These are phyloP conservation scores for Tylopilus vinaceipallidus DNA, from an alignment of 768 basidiomycete species.

Conservation along the genomic window DNA sequence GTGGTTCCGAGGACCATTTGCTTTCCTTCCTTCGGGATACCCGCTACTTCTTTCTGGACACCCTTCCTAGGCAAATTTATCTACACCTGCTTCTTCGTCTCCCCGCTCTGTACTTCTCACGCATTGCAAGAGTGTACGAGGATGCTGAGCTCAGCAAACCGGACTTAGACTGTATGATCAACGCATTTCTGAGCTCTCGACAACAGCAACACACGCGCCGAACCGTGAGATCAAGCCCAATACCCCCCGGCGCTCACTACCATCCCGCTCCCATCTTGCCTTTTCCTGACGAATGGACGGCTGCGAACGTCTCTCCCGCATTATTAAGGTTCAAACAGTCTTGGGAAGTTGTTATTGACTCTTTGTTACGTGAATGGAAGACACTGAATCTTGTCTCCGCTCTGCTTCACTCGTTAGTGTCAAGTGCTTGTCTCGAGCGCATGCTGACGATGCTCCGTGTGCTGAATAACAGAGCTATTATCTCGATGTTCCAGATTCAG, in stretches of 20 bases:
- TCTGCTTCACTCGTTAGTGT: constrained; percentile 47
- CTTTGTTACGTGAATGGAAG: constrained; percentile 73
- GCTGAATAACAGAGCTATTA: constrained; percentile 48
- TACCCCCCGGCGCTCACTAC: constrained; percentile 27
- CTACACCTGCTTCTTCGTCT: constrained; percentile 56
- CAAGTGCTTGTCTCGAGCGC: not conserved
- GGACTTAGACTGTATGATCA: constrained; percentile 58
- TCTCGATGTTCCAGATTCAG: constrained; percentile 62
- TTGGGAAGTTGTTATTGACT: constrained; percentile 74
- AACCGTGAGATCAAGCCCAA: constrained; percentile 22
- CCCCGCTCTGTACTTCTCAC: constrained; percentile 78
- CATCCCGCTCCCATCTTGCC: constrained; percentile 34
- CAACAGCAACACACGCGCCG: constrained; percentile 16
- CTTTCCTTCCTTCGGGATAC: constrained; percentile 16
- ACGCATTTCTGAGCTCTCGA: constrained; percentile 26
- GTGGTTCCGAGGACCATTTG: constrained; percentile 14
- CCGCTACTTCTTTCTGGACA: constrained; percentile 33
- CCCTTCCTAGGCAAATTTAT: constrained; percentile 43
- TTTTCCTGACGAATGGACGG: constrained; percentile 53
- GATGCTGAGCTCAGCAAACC: constrained; percentile 76
- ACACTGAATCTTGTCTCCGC: constrained; percentile 74
- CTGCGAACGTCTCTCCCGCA: constrained; percentile 55
- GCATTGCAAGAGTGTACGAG: constrained; percentile 73
- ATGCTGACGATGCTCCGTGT: not conserved
- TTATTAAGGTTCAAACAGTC: constrained; percentile 59